Evolutionary conservation across 148 eudicot genomes (phyloP), one percentile per base, ranked within the genome.

Genomic region (Nepenthes gracilis): DNA sequence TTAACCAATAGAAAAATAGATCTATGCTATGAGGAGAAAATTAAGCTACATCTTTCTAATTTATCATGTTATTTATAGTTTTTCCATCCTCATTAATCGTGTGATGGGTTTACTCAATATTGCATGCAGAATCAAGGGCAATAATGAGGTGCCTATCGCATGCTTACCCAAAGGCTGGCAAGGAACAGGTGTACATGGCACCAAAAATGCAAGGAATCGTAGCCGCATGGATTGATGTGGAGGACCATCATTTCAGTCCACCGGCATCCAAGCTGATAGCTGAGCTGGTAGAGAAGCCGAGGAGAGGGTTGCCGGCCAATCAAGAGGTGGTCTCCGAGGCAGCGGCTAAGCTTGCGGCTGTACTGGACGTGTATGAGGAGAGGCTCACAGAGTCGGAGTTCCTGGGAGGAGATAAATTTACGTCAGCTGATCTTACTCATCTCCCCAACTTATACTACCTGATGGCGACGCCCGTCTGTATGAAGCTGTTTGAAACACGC

Each of bases 371-470:
- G 50, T 75, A 75, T 10, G 23, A 23, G 23, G 63, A 55, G 71
- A 50, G 72, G 54, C 68, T 75, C 9, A 3, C 23, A 3, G 6
- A 8, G 12, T 63, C 63, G 9, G 47, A 63, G 60, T 71, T 38
- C 43, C 36, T 75, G 43, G 79, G 75, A 32, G 79, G 75, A 33
- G 75, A 75, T 45, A 71, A 72, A 35, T 75, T 71, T 47, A 71
- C 75, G 1, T 67, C 68, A 6, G 79, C 75, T 1, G 75, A 75
- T 52, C 15, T 75, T 6, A 59, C 71, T 23, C 79, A 75, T 51
- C 50, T 64, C 8, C 72, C 75, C 1, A 33, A 49, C 47, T 4
- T 75, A 38, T 54, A 71, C 14, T 49, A 45, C 53, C n/a, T 75
- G 45, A 71, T 63, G 72, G 40, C 33, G 36, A 71, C 75, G 10